Evolutionary conservation across 2,329 filamentous ascomycete genomes (phyloP), one percentile per base, ranked within the genome.

Genomic region (Aspergillus floridensis): DNA sequence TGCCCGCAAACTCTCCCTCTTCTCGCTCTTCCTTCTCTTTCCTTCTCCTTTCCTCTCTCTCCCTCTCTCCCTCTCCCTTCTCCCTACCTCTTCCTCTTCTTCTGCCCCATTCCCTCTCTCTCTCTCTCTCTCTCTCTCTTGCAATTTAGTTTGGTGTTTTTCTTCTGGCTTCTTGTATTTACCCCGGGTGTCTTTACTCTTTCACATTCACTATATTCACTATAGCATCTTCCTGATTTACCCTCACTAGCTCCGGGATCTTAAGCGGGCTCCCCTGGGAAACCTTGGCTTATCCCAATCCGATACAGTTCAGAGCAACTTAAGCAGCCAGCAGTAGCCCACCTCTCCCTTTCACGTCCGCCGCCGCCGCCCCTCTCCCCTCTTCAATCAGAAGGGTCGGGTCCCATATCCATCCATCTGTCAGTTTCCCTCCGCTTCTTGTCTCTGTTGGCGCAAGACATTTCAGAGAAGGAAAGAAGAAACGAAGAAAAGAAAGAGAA

Each of bases 331-430:
- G 29, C 57, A 59, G 56, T 53, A 59, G 56, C 56, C 59, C 61
- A 58, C 57, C 49, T 60, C 54, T 60, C 57, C 47, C 53, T 59
- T 52, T 24, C 55, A 47, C 44, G 38, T 49, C 8, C 48, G 38
- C 56, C 22, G 32, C 41, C 46, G 10, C 29, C 24, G 35, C 26
- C 49, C 49, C 32, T 22, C 44, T 41, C 53, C 56, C 57, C 49
- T 51, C 44, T 35, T 47, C 58, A 47, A 44, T 57, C 54, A 29
- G 50, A 63, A 63, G 61, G 59, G 61, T 65, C 60, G 59, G 59
- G 61, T 63, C 61, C 57, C 53, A 49, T 61, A 50, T 63, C 51
- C 12, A 32, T 32, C 31, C 11, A 16, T 35, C 32, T 12, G 32
- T 35, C 32, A 35, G 32, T 16, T 35, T 50, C 63, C 59, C 53